A percentile compares a stretch with the other conserved stretches of the same genome.
Conservation (phyloP, 768 basidiomycete species). For the Obba rivulosa region DNA sequence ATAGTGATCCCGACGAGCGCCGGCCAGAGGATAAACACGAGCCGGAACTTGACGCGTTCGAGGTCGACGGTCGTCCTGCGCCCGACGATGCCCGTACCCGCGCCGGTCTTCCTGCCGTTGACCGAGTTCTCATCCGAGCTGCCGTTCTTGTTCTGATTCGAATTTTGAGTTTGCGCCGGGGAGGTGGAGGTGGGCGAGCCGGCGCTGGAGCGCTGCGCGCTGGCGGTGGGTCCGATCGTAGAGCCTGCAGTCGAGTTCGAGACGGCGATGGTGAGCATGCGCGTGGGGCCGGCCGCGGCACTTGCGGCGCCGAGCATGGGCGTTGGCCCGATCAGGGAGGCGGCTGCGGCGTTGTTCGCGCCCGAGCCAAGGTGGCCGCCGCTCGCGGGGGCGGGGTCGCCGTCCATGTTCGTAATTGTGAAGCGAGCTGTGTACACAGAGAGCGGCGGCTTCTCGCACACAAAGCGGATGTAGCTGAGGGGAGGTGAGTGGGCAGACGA, state of each 20-base stretch:
- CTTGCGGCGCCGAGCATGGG: too few species aligned
- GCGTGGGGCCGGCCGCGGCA: conserved; percentile 10
- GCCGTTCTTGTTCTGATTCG: neutral
- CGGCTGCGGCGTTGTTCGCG: too few species aligned
- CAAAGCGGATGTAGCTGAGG: conserved; percentile 30
- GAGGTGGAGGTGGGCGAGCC: conserved; percentile 2
- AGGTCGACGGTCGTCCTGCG: conserved; percentile 13
- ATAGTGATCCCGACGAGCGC: conserved; percentile 51
- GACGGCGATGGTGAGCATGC: conserved; percentile 7
- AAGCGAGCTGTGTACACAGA: conserved; percentile 52
- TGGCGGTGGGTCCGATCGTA: conserved; percentile 3
- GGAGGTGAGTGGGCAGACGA: neutral
- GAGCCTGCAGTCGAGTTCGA: conserved; percentile 9
- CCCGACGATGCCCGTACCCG: conserved; percentile 1
- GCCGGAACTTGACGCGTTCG: conserved; percentile 33
- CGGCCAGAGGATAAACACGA: conserved; percentile 53
- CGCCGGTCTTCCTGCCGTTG: conserved; percentile 1
- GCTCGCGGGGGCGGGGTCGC: conserved; percentile 1
- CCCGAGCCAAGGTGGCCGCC: too few species aligned
- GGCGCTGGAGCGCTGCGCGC: conserved; percentile 2
- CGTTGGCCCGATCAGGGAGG: too few species aligned
- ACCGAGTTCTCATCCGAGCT: too few species aligned
- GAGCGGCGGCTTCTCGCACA: conserved; percentile 18
- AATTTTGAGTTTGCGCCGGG: too few species aligned
- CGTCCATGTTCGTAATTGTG: conserved; percentile 26